Conservation (phyloP, 345 rosid genomes). For the Salix viminalis region DNA sequence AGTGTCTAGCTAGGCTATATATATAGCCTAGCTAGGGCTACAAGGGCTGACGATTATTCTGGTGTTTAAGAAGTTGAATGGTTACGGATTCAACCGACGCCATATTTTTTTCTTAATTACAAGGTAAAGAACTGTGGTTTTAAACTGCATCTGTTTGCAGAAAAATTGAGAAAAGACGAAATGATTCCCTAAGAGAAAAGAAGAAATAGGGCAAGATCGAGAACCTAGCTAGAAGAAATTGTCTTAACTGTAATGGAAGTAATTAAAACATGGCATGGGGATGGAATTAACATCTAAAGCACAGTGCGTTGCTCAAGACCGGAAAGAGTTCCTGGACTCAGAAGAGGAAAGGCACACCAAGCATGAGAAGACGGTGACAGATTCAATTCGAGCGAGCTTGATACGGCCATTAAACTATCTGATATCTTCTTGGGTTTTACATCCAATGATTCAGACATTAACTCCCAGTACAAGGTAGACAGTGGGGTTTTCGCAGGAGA, state of each 20-base stretch:
- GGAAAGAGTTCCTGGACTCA: constrained; percentile 60
- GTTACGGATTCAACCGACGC: not conserved
- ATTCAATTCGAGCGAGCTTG: constrained; percentile 33
- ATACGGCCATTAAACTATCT: constrained; percentile 2
- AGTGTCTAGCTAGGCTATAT: not conserved
- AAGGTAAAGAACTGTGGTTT: not conserved
- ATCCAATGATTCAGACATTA: constrained; percentile 22
- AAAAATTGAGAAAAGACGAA: not conserved
- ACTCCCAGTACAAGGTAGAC: constrained; percentile 28
- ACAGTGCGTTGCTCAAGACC: constrained; percentile 37
- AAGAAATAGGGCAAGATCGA: not conserved
- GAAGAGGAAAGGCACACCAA: constrained; percentile 52
- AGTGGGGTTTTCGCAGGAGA: constrained; percentile 19
- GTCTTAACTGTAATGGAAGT: not conserved
- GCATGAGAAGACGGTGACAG: constrained; percentile 42
- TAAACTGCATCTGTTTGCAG: not conserved
- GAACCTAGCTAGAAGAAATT: not conserved
- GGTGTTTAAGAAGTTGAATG: not conserved
- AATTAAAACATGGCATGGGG: not conserved
- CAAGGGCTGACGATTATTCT: not conserved
- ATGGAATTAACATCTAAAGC: constrained; percentile 7
- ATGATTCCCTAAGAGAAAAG: not conserved
- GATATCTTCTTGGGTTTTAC: constrained; percentile 8
- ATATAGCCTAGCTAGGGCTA: not conserved
- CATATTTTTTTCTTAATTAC: not conserved